Conservation (phyloP, 257 asterid genomes). For the Handroanthus guayacan region DNA sequence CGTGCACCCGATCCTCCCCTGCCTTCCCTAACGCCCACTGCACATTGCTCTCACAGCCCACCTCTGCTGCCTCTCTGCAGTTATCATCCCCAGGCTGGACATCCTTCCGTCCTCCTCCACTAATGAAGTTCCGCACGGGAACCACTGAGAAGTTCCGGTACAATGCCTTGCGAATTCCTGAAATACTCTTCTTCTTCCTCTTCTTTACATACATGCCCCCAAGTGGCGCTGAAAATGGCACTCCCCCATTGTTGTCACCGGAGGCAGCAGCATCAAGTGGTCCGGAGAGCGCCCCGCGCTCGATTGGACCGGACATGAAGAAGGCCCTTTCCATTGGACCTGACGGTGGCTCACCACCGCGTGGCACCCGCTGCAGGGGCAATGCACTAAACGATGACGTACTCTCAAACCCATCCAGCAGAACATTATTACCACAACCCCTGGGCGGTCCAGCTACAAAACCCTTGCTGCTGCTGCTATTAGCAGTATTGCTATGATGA, state of each 20-base stretch:
- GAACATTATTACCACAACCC: conserved; percentile 51
- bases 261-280: conserved; percentile 62
- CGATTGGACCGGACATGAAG: conserved; percentile 97
- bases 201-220: conserved; percentile 77
- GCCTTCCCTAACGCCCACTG: conserved; percentile 98
- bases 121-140: conserved; percentile 78
- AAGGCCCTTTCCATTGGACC: conserved; percentile 83
- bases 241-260: conserved; percentile 53
- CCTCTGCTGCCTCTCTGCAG: conserved; percentile 53
- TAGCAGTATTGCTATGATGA: conserved; percentile 21
- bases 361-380: conserved; percentile 92
- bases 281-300: conserved; percentile 90
- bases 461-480: conserved; percentile 46
- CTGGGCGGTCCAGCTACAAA: conserved; percentile 50
- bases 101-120: conserved; percentile 66
- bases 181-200: conserved; percentile 77
- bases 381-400: conserved; percentile 87
- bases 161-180: conserved; percentile 79
- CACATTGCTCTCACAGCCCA: conserved; percentile 66
- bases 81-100: conserved; percentile 43
- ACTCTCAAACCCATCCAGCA: conserved; percentile 83
- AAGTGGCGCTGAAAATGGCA: conserved; percentile 90
- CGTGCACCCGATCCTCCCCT: conserved; percentile 98
- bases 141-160: conserved; percentile 83
- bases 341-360: conserved; percentile 71